Base-by-base conservation (phyloP, 2,329 filamentous ascomycete genomes). In the Neopestalotiopsis sp. region DNA sequence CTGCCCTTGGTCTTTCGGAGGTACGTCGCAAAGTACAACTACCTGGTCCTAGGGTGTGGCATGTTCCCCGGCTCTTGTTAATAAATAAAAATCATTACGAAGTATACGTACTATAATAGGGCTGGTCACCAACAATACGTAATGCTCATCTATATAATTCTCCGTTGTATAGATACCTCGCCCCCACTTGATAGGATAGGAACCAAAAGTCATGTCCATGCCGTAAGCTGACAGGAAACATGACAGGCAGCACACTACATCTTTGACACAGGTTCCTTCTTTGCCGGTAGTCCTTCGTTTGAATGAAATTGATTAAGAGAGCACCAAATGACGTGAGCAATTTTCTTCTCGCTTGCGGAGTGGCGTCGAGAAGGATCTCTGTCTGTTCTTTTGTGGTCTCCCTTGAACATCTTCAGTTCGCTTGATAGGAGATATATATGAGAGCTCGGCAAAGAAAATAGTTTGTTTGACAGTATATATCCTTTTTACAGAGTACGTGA, bases 181-280 rank as follows among this genome's bases (percentile, higher is more conserved):
- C 45, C 45, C 45, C 45, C 6, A 20, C 20, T 20, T 52, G 45
- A 52, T 52, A 52, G 45, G 45, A 52, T 52, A 52, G 45, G 9
- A 52, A 9, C 17, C 14, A 17, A 52, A 52, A 38, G 6, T 38
- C 9, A 20, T 38, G 59, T 20, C 24, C 32, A 62, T 62, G 59
- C 34, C 59, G 59, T 62, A 62, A 62, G 59, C 59, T 62, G 59
- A 62, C 59, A 62, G 34, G 24, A 40, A 52, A 7, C 45, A 52
- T 52, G 45, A 24, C 45, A 30, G 57, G 7, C 24, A 30, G 24
- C 24, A 28, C 24, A 28, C 24, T 0, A 28, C 24, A 28, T 4
- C 17, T 56, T 17, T 59, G 57, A 52, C 45, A 24, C 7, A 52
- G 45, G n/a, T 24, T 20, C 45, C n/a, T 52, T 17, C 42, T n/a